These are phyloP conservation scores for Acanthamoeba rhysodes DNA, from an alignment of 208 protist genomes.

Conservation along the genomic window DNA sequence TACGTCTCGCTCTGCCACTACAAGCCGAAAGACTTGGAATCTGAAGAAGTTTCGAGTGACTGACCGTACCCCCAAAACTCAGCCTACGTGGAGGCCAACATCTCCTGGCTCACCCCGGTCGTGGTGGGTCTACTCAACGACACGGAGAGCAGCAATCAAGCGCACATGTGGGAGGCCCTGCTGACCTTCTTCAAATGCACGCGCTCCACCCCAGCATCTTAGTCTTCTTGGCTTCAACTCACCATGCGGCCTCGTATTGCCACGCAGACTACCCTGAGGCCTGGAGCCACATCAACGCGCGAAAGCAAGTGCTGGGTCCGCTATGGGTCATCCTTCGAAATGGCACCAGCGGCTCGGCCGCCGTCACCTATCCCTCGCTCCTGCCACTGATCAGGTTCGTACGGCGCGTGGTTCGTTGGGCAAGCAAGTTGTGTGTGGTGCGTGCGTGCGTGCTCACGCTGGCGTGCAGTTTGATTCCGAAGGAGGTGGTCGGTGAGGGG, in stretches of 20 bases:
- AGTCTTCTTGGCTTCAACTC: background rate
- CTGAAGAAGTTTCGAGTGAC: no score
- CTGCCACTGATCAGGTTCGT: conserved; percentile 55
- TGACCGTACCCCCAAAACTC: no score
- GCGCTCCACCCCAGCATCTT: background rate
- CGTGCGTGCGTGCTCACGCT: no score
- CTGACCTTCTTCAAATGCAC: conserved; percentile 74
- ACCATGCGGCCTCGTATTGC: background rate
- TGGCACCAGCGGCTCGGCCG: conserved; percentile 32
- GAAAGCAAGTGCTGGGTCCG: conserved; percentile 60
- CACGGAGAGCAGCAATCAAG: conserved; percentile 66
- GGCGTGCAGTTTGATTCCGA: conserved; percentile 47
- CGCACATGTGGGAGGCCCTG: conserved; percentile 62
- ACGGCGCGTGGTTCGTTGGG: no score
- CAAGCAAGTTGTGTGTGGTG: no score
- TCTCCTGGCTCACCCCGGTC: conserved; percentile 45
- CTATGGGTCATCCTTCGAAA: conserved; percentile 64
- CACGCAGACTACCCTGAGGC: conserved; percentile 29
- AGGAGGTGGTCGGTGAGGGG: conserved; percentile 58
- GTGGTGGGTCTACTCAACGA: conserved; percentile 55
- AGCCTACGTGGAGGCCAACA: conserved; percentile 67
- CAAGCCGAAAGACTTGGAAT: no score
- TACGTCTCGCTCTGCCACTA: background rate
- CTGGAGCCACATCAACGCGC: conserved; percentile 72
- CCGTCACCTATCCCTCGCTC: conserved; percentile 71